Conservation (phyloP, 2,329 filamentous ascomycete genomes). For the Anisogramma anomala region DNA sequence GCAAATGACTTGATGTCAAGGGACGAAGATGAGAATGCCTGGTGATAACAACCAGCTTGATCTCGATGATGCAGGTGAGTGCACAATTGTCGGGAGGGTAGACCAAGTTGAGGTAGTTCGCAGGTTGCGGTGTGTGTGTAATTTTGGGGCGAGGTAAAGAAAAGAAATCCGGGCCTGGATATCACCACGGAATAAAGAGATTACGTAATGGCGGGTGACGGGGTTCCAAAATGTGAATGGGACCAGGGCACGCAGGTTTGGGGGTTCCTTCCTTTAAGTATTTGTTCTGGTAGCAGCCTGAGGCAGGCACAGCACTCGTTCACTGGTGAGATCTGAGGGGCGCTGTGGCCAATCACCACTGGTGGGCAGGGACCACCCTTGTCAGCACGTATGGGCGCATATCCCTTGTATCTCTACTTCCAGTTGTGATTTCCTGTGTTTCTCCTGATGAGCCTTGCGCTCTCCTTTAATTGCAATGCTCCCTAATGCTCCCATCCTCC, state of each 20-base stretch:
- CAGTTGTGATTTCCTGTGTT: not conserved
- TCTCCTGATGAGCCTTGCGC: not conserved
- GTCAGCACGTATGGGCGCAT: not conserved
- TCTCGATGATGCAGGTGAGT: not conserved
- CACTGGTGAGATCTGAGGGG: slow-evolving; percentile 24
- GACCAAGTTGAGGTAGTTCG: not conserved
- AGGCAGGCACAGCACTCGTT: slow-evolving; percentile 22
- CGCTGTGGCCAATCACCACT: slow-evolving; percentile 4
- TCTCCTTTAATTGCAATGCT: not conserved
- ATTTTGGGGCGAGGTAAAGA: slow-evolving; percentile 22
- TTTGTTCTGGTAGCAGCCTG: slow-evolving; percentile 19
- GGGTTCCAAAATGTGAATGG: slow-evolving; percentile 41
- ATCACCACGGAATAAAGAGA: slow-evolving; percentile 33
- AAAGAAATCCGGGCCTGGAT: slow-evolving; percentile 31
- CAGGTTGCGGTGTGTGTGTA: slow-evolving; percentile 19
- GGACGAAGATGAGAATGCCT: not conserved
- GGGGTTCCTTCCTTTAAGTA: slow-evolving; percentile 24
- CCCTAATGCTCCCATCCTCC: slow-evolving; percentile 1
- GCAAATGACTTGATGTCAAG: not conserved
- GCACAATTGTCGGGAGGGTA: too few relatives aligned
- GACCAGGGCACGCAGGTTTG: slow-evolving; percentile 29
- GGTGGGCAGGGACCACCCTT: not conserved
- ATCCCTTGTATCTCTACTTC: not conserved
- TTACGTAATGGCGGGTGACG: slow-evolving; percentile 43
- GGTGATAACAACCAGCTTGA: slow-evolving; percentile 3